Evolutionary conservation across 768 basidiomycete genomes (phyloP).

Genomic region (Ephemerocybe angulata): DNA sequence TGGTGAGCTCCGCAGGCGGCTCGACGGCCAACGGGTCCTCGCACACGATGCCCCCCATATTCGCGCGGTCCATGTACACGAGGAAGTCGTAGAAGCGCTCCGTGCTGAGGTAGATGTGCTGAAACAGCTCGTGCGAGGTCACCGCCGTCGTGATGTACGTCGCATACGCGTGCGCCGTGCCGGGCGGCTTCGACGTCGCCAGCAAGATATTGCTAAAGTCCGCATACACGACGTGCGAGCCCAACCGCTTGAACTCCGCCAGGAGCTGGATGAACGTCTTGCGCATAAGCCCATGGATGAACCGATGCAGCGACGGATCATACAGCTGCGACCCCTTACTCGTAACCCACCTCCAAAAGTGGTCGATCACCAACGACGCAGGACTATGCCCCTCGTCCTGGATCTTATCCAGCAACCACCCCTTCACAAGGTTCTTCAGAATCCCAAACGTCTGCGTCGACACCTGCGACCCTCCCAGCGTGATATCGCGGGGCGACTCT

Average conservation of each 20-base stretch:
- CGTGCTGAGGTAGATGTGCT: slow-evolving; percentile 83
- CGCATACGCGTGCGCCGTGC: slow-evolving; percentile 92
- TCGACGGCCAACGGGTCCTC: slow-evolving; percentile 70
- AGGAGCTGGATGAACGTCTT: slow-evolving; percentile 97
- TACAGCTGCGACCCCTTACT: slow-evolving; percentile 83
- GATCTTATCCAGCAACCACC: slow-evolving; percentile 87
- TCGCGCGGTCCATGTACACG: slow-evolving; percentile 93
- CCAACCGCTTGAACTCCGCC: slow-evolving; percentile 93
- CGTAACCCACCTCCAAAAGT: slow-evolving; percentile 98
- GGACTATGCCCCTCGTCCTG: slow-evolving; percentile 62
- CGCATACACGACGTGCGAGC: slow-evolving; percentile 89
- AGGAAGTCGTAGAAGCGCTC: slow-evolving; percentile 91
- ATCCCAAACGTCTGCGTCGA: slow-evolving; percentile 84
- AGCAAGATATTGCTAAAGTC: slow-evolving; percentile 90
- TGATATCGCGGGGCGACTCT: slow-evolving; percentile 65
- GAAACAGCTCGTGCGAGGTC: slow-evolving; percentile 92
- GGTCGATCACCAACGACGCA: slow-evolving; percentile 73
- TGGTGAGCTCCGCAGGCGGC: slow-evolving; percentile 60
- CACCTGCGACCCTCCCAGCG: slow-evolving; percentile 85
- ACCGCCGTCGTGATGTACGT: slow-evolving; percentile 93
- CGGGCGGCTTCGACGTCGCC: slow-evolving; percentile 92
- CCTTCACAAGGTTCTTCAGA: slow-evolving; percentile 82
- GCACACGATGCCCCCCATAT: slow-evolving; percentile 87
- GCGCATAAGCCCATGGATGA: slow-evolving; percentile 93
- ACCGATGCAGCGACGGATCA: slow-evolving; percentile 89